Percentiles rank a stretch among this genome's conserved stretches.
Conservation (phyloP, 345 rosid species). For the Gossypium thurberi region DNA sequence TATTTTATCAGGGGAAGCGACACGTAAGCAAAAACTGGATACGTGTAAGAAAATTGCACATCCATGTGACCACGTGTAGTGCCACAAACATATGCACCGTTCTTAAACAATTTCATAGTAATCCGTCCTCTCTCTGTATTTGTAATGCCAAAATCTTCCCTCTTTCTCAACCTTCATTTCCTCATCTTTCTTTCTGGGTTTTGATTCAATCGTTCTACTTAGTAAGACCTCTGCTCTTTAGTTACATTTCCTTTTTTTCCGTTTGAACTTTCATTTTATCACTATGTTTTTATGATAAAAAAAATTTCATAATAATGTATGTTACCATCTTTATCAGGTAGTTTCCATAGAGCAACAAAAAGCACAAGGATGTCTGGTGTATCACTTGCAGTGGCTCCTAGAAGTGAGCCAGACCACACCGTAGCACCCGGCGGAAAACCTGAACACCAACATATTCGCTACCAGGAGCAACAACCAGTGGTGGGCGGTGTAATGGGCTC, state of each 20-base stretch:
- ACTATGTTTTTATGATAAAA: no score
- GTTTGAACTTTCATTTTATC: background rate
- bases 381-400: constrained; percentile 55
- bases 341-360: background rate
- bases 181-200: background rate
- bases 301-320: background rate
- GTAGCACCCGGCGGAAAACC: constrained; percentile 14
- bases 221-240: background rate
- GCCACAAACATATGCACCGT: background rate
- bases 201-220: background rate
- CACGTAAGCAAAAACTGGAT: background rate
- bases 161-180: background rate
- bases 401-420: constrained; percentile 28
- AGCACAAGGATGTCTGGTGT: constrained; percentile 58
- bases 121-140: background rate
- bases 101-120: background rate
- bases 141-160: background rate
- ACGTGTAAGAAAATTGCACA: background rate
- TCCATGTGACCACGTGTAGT: background rate
- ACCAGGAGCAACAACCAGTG: constrained; percentile 24
- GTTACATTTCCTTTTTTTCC: background rate
- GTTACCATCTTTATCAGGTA: background rate
- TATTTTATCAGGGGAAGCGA: background rate
- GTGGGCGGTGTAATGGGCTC: constrained; percentile 61
- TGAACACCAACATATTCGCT: constrained; percentile 14